Conservation (phyloP, 1,284 basidiomycete species). For the Omphalotus olearius region DNA sequence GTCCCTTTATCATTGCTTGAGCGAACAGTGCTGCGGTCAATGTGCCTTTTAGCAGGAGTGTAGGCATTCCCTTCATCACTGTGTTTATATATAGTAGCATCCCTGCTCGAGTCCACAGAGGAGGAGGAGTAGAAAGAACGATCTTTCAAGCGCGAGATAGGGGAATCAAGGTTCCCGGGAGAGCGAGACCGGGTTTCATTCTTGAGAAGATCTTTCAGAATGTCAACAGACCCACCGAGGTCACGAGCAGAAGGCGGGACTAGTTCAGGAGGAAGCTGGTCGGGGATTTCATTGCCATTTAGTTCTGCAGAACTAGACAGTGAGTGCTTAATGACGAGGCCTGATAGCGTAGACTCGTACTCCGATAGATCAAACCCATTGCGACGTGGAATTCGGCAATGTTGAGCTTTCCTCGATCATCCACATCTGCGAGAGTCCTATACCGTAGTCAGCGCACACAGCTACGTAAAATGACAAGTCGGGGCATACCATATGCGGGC, state of each 20-base stretch:
- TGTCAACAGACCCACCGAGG: conserved; percentile 88
- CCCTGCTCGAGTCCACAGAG: conserved; percentile 57
- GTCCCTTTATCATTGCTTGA: conserved; percentile 71
- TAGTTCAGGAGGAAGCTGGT: conserved; percentile 84
- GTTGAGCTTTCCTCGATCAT: conserved; percentile 92
- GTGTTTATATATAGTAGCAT: conserved; percentile 94
- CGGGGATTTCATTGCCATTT: conserved; percentile 91
- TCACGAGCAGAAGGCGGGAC: conserved; percentile 91
- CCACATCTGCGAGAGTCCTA: conserved; percentile 86
- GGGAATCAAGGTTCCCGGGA: conserved; percentile 44
- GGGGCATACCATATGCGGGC: conserved; percentile 86
- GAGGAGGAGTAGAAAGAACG: conserved; percentile 66
- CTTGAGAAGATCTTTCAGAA: conserved; percentile 87
- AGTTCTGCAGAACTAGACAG: conserved; percentile 48
- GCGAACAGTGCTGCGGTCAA: conserved; percentile 84
- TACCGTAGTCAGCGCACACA: conserved; percentile 3
- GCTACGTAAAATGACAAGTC: neutral
- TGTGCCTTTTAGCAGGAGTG: conserved; percentile 82
- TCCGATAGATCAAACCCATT: conserved; percentile 96
- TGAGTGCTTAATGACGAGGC: neutral
- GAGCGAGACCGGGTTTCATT: conserved; percentile 73
- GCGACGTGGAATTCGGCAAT: conserved; percentile 97
- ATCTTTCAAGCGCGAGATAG: conserved; percentile 59
- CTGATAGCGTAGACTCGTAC: conserved; percentile 44
- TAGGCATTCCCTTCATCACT: conserved; percentile 71